Evolutionary conservation across 495 filamentous ascomycete genomes (phyloP).

Genomic region (Tuber umbilicatum): DNA sequence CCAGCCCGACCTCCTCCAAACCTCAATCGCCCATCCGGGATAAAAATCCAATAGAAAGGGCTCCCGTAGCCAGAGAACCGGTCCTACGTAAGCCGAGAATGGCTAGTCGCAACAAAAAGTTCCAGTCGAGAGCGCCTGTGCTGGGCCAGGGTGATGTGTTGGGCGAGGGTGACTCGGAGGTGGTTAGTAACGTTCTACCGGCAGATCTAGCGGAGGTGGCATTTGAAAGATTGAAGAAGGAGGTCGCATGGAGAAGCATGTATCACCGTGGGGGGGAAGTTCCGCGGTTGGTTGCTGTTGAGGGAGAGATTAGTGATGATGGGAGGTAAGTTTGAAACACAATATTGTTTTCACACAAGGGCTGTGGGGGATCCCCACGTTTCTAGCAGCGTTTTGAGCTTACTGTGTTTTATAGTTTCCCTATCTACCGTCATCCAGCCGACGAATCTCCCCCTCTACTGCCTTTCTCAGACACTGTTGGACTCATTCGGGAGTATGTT

Average conservation of each 20-base stretch:
- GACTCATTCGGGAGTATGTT: constrained; percentile 58
- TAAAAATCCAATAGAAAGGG: constrained; percentile 11
- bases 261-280: constrained; percentile 86
- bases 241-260: constrained; percentile 89
- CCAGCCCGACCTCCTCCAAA: constrained; percentile 5
- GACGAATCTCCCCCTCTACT: constrained; percentile 79
- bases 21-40: background rate
- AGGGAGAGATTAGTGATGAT: constrained; percentile 64
- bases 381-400: constrained; percentile 9
- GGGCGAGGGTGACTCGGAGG: constrained; percentile 71
- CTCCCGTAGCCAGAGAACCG: constrained; percentile 17
- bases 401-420: constrained; percentile 50
- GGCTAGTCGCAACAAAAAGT: constrained; percentile 18
- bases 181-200: constrained; percentile 63
- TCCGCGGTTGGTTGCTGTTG: constrained; percentile 85
- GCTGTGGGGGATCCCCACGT: background rate
- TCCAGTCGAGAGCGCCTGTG: constrained; percentile 34
- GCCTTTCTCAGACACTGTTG: constrained; percentile 66
- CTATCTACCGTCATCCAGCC: constrained; percentile 87
- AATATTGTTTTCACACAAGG: constrained; percentile 2
- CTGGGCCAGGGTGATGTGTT: constrained; percentile 49
- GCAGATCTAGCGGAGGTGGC: constrained; percentile 49
- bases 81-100: constrained; percentile 12
- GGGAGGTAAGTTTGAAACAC: constrained; percentile 45
- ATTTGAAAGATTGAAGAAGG: constrained; percentile 64